Evolutionary conservation across 164 flowering plant species (phyloP).

Genomic region (Vitis rupestris): DNA sequence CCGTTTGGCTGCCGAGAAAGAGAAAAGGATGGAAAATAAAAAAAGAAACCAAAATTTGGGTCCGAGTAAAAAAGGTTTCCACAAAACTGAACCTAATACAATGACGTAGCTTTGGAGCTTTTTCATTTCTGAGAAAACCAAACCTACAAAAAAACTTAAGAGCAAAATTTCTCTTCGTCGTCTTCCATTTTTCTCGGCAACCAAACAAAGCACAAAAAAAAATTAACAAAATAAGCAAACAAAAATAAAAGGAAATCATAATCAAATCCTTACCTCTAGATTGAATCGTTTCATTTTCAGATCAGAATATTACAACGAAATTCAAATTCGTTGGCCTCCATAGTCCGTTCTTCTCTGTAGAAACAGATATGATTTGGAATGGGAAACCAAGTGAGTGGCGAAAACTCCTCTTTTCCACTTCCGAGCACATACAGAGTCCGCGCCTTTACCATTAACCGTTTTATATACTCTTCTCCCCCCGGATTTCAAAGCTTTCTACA

Average conservation of each 20-base stretch:
- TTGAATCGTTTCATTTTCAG: too few species aligned
- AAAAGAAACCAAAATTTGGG: neutral
- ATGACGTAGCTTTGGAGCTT: neutral
- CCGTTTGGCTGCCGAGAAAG: conserved; percentile 6
- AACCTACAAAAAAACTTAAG: neutral
- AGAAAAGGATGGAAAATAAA: neutral
- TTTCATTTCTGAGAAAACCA: neutral
- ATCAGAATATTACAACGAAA: too few species aligned
- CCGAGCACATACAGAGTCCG: neutral
- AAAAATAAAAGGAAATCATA: neutral
- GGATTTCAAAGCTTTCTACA: neutral
- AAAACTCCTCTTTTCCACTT: neutral
- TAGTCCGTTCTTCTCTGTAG: neutral
- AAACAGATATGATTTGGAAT: too few species aligned
- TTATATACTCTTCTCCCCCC: neutral
- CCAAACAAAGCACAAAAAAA: neutral
- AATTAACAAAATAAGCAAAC: too few species aligned
- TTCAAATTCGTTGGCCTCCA: conserved; percentile 5
- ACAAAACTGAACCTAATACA: too few species aligned
- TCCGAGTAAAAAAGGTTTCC: too few species aligned
- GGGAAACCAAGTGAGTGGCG: too few species aligned
- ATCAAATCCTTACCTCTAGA: neutral
- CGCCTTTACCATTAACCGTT: neutral
- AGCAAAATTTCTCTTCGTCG: neutral
- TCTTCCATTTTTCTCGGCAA: neutral